Evolutionary conservation across 1,284 basidiomycete species (phyloP).

Genomic region (Afroboletus lepidellus): DNA sequence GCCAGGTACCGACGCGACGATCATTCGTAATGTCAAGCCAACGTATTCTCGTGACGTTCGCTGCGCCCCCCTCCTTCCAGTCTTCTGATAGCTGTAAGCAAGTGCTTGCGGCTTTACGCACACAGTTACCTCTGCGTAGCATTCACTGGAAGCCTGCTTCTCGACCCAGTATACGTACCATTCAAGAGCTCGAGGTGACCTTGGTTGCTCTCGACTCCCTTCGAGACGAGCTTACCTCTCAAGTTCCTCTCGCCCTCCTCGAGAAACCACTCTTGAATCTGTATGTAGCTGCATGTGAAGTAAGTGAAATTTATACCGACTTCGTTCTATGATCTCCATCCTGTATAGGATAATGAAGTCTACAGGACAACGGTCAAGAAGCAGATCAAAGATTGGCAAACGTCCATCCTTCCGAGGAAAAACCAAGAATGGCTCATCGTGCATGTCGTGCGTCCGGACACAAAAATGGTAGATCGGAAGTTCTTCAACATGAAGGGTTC

Average conservation of each 20-base stretch:
- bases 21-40: slow-evolving; percentile 31
- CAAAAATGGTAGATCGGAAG: slow-evolving; percentile 55
- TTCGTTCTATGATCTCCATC: not conserved
- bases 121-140: slow-evolving; percentile 83
- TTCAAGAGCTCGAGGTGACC: slow-evolving; percentile 81
- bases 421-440: slow-evolving; percentile 90
- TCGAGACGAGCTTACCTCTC: slow-evolving; percentile 71
- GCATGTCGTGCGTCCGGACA: slow-evolving; percentile 74
- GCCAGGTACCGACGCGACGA: slow-evolving; percentile 1
- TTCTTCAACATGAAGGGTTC: slow-evolving; percentile 82
- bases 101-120: slow-evolving; percentile 60
- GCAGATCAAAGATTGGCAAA: slow-evolving; percentile 91
- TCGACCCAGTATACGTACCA: slow-evolving; percentile 73
- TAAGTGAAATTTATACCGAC: slow-evolving; percentile 35
- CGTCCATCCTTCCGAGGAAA: slow-evolving; percentile 62
- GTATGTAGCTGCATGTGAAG: slow-evolving; percentile 87
- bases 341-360: slow-evolving; percentile 72
- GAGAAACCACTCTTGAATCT: slow-evolving; percentile 85
- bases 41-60: slow-evolving; percentile 62
- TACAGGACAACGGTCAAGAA: slow-evolving; percentile 79
- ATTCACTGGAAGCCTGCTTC: slow-evolving; percentile 85
- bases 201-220: slow-evolving; percentile 71
- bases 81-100: slow-evolving; percentile 70
- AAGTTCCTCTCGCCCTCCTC: slow-evolving; percentile 75
- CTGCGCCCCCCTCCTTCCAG: slow-evolving; percentile 60